Conservation (phyloP, 2,329 filamentous ascomycete genomes). For the Metarhizium sp. region DNA sequence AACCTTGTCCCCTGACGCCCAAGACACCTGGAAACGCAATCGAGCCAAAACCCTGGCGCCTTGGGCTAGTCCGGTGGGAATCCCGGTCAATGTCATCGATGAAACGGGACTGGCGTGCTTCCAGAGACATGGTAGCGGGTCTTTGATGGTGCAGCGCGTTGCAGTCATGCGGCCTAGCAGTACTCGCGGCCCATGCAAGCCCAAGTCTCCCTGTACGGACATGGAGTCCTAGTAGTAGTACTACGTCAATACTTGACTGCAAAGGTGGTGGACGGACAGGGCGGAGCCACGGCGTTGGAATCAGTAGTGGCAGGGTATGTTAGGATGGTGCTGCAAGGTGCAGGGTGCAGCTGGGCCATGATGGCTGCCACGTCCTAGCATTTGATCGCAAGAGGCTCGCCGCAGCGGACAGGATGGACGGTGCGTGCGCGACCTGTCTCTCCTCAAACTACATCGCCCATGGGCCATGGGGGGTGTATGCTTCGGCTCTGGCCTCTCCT, state of each 20-base stretch:
- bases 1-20: neutral
- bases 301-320: neutral
- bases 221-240: too few relatives aligned
- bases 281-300: constrained; percentile 1
- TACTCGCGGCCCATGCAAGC: neutral
- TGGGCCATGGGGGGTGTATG: neutral
- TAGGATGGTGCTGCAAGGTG: neutral
- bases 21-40: neutral
- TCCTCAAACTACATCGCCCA: neutral
- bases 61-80: constrained; percentile 1
- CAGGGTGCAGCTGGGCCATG: neutral
- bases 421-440: neutral
- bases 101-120: constrained; percentile 6
- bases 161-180: neutral
- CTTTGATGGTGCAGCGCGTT: neutral
- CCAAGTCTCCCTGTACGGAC: neutral
- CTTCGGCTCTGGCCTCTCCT: neutral
- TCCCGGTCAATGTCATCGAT: constrained; percentile 2
- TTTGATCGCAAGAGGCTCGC: neutral
- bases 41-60: constrained; percentile 2
- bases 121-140: constrained; percentile 6
- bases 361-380: neutral
- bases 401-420: neutral
- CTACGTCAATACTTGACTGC: too few relatives aligned
- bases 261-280: neutral